A percentile compares a stretch with the other conserved stretches of the same genome.
phyloP scores from a whole-genome alignment of 164 flowering plant genomes.

The Vitis labrusca region DNA sequence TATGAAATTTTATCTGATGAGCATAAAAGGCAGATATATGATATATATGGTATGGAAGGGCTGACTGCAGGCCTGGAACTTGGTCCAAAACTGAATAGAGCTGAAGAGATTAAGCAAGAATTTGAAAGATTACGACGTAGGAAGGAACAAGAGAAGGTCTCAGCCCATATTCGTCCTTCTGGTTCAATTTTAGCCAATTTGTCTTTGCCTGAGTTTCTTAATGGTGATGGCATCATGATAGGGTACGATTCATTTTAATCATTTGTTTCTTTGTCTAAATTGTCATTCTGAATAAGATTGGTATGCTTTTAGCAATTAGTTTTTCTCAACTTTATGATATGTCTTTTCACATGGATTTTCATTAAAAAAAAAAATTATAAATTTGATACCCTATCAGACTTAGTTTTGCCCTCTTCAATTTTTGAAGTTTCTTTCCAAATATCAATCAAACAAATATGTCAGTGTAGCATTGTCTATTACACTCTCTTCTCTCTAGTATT shows the following conservation, averaged over 20 bases:
- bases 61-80: conserved; percentile 88
- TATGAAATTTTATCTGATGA: conserved; percentile 87
- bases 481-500: too few species aligned
- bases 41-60: conserved; percentile 98
- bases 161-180: conserved; percentile 62
- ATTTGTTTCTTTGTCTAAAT: conserved; percentile 1
- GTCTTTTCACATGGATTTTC: neutral
- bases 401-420: too few species aligned
- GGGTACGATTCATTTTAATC: conserved; percentile 50
- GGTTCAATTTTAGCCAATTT: conserved; percentile 68
- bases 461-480: too few species aligned
- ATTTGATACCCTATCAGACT: too few species aligned
- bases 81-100: conserved; percentile 74
- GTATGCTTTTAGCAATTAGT: neutral
- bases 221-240: conserved; percentile 75
- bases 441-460: too few species aligned
- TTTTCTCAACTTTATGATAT: neutral
- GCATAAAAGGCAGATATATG: conserved; percentile 79
- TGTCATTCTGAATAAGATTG: neutral
- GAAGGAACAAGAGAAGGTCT: conserved; percentile 67
- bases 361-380: too few species aligned
- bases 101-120: conserved; percentile 83
- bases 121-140: conserved; percentile 66
- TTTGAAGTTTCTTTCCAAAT: too few species aligned
- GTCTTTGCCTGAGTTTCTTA: conserved; percentile 75